Conservation (phyloP, 2,329 filamentous ascomycete genomes). For the Pestalotiopsis sp. region DNA sequence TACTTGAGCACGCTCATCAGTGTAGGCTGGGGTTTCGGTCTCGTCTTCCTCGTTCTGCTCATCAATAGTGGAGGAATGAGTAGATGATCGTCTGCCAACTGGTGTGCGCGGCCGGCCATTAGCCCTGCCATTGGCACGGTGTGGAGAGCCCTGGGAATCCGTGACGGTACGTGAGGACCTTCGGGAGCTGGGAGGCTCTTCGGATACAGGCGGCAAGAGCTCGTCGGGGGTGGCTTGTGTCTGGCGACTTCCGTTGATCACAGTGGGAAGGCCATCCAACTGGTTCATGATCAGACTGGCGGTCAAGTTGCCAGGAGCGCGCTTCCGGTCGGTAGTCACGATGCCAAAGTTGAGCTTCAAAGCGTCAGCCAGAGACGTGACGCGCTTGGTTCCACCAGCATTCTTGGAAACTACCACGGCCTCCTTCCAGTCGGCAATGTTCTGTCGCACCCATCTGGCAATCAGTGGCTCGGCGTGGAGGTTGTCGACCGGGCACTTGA, state of each 20-base stretch:
- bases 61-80: constrained; percentile 38
- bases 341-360: constrained; percentile 98
- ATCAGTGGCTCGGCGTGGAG: constrained; percentile 94
- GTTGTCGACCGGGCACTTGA: constrained; percentile 96
- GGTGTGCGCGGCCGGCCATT: constrained; percentile 29
- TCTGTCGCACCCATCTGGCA: constrained; percentile 90
- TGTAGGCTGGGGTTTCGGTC: constrained; percentile 55
- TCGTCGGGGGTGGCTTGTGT: constrained; percentile 24
- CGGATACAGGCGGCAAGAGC: constrained; percentile 21
- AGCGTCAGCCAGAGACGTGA: constrained; percentile 93
- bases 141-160: constrained; percentile 48
- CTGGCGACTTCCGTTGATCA: constrained; percentile 29
- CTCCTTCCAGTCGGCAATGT: constrained; percentile 84
- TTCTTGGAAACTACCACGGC: constrained; percentile 98
- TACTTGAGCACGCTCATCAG: constrained; percentile 81
- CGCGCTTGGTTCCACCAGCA: constrained; percentile 92
- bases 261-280: constrained; percentile 54
- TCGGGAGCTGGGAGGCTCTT: constrained; percentile 29
- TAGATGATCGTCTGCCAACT: constrained; percentile 30
- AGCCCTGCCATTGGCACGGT: constrained; percentile 35
- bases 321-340: constrained; percentile 81
- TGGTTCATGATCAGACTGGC: constrained; percentile 78
- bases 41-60: constrained; percentile 40
- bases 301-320: constrained; percentile 66
- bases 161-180: constrained; percentile 32